A percentile compares a stretch with the other conserved stretches of the same genome.
Evolutionary conservation across 768 basidiomycete genomes (phyloP).

Genomic region (Fomitopsis serialis): DNA sequence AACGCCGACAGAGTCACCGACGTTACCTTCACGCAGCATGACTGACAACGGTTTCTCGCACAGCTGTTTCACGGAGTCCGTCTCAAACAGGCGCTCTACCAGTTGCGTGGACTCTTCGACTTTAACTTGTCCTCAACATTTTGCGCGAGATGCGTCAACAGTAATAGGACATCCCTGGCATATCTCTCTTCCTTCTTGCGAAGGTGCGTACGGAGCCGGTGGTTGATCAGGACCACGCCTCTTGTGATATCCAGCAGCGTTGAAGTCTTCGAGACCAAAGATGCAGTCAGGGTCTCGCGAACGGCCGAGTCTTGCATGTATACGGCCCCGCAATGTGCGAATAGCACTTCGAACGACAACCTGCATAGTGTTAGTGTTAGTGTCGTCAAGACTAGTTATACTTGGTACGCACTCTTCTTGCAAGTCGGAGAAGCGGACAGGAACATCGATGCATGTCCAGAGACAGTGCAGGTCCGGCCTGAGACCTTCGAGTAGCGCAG

Average conservation of each 20-base stretch:
- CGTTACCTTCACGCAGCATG: background rate
- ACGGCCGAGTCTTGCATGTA: conserved; percentile 18
- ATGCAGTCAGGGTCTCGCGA: conserved; percentile 31
- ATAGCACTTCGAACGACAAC: background rate
- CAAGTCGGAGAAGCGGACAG: conserved; percentile 12
- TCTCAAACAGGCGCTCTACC: background rate
- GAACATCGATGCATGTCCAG: conserved; percentile 33
- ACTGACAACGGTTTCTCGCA: background rate
- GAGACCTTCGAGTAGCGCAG: conserved; percentile 37
- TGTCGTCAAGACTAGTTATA: background rate
- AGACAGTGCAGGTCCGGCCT: conserved; percentile 37
- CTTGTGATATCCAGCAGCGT: conserved; percentile 28
- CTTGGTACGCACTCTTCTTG: background rate
- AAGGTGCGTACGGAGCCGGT: conserved; percentile 9
- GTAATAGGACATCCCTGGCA: background rate
- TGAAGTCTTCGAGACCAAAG: conserved; percentile 23
- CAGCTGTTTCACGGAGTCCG: background rate
- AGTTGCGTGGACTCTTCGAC: background rate
- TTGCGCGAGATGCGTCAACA: background rate
- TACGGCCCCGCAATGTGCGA: conserved; percentile 18
- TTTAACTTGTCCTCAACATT: background rate
- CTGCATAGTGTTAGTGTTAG: conserved; percentile 17
- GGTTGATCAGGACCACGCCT: conserved; percentile 33
- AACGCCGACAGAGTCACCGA: background rate
- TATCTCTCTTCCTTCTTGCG: too few relatives aligned